These are phyloP conservation scores for Termitomyces titanicus DNA, from an alignment of 768 basidiomycete genomes.

Conservation along the genomic window DNA sequence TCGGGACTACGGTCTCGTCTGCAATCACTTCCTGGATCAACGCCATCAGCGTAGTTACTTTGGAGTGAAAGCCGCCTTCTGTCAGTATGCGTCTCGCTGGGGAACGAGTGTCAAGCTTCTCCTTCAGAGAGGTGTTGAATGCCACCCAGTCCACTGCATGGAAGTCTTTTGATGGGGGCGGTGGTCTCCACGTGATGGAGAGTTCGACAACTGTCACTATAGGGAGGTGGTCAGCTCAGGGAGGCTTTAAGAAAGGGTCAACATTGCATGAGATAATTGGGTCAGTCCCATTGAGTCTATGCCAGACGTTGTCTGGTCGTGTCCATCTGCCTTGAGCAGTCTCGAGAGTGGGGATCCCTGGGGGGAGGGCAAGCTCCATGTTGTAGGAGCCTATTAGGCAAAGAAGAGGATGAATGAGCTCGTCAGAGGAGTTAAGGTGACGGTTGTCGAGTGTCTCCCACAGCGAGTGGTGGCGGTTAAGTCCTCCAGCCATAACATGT, in stretches of 20 bases:
- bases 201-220: too few species aligned
- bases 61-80: too few species aligned
- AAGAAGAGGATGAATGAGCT: background rate
- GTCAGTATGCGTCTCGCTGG: background rate
- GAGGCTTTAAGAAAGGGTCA: too few species aligned
- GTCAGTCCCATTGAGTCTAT: too few species aligned
- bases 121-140: too few species aligned
- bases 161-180: too few species aligned
- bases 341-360: background rate
- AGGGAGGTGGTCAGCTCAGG: too few species aligned
- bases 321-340: background rate
- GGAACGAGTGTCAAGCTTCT: too few species aligned
- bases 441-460: background rate
- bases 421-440: background rate
- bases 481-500: background rate
- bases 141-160: too few species aligned
- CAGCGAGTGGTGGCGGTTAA: background rate
- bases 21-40: conserved; percentile 3
- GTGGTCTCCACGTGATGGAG: too few species aligned
- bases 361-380: background rate
- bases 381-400: background rate
- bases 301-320: too few species aligned
- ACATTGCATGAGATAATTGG: background rate
- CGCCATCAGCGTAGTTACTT: too few species aligned
- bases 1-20: background rate